phyloP scores from a whole-genome alignment of 495 filamentous ascomycete genomes.

The Aspergillus incahuasiensis region DNA sequence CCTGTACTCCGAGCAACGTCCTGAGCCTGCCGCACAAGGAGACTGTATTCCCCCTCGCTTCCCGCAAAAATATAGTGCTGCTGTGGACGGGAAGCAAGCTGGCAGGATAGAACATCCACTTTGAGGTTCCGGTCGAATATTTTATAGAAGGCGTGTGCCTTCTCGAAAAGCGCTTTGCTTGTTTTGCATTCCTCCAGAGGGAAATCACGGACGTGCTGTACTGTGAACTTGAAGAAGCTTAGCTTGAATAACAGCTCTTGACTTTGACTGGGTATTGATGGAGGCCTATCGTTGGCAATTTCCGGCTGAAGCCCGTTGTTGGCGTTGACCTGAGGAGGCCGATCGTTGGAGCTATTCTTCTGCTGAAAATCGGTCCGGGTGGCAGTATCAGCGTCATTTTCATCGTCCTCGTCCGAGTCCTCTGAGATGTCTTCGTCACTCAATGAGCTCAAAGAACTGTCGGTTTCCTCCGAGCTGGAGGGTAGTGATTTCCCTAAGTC shows the following conservation, averaged over 20 bases:
- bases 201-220: slow-evolving; percentile 11
- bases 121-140: slow-evolving; percentile 4
- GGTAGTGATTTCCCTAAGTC: neutral
- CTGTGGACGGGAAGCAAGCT: slow-evolving; percentile 15
- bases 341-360: neutral
- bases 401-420: neutral
- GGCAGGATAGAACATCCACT: slow-evolving; percentile 14
- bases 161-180: slow-evolving; percentile 16
- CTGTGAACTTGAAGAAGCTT: slow-evolving; percentile 8
- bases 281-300: neutral
- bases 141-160: slow-evolving; percentile 20
- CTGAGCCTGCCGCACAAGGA: slow-evolving; percentile 18
- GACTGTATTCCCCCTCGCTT: slow-evolving; percentile 21
- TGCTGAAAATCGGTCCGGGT: neutral
- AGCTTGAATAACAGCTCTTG: slow-evolving; percentile 7
- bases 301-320: neutral
- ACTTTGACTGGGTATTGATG: neutral
- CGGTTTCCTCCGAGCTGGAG: neutral
- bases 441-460: neutral
- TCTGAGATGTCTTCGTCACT: neutral
- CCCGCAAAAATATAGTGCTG: slow-evolving; percentile 17
- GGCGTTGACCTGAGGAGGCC: neutral
- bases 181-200: slow-evolving; percentile 13
- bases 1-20: neutral
- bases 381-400: neutral